Conservation (phyloP, 352 stramenopile species). For the Phytophthora sansomeana region DNA sequence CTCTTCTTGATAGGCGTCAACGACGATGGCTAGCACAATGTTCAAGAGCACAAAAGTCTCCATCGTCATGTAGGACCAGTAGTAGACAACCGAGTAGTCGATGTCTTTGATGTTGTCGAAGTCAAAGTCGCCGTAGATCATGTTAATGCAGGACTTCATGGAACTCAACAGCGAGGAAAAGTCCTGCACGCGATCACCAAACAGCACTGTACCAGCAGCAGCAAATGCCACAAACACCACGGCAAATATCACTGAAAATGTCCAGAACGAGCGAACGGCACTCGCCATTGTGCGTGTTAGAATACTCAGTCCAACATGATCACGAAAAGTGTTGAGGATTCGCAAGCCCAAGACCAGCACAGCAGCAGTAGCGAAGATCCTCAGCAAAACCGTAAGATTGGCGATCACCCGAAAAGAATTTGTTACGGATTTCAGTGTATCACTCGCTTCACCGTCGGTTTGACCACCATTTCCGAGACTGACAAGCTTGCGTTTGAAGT, state of each 20-base stretch:
- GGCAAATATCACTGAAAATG: conserved; percentile 65
- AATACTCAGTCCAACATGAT: conserved; percentile 63
- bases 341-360: conserved; percentile 48
- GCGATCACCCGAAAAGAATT: conserved; percentile 43
- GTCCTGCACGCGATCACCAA: conserved; percentile 55
- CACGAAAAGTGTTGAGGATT: conserved; percentile 61
- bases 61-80: conserved; percentile 73
- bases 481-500: conserved; percentile 55
- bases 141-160: conserved; percentile 71
- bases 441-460: conserved; percentile 25
- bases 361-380: conserved; percentile 39
- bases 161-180: conserved; percentile 56
- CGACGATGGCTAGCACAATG: conserved; percentile 79
- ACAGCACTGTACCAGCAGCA: conserved; percentile 54
- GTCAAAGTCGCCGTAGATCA: conserved; percentile 77
- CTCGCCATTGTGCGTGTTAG: conserved; percentile 62
- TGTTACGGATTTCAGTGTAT: conserved; percentile 26
- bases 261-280: conserved; percentile 55
- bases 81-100: conserved; percentile 62
- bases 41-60: conserved; percentile 75
- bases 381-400: conserved; percentile 39
- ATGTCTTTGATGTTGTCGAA: conserved; percentile 57
- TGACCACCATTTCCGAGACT: conserved; percentile 40
- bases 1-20: conserved; percentile 63
- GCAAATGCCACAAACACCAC: conserved; percentile 68